Base-by-base conservation (phyloP, 441 rosid genomes). In the Mallotus japonicus region DNA sequence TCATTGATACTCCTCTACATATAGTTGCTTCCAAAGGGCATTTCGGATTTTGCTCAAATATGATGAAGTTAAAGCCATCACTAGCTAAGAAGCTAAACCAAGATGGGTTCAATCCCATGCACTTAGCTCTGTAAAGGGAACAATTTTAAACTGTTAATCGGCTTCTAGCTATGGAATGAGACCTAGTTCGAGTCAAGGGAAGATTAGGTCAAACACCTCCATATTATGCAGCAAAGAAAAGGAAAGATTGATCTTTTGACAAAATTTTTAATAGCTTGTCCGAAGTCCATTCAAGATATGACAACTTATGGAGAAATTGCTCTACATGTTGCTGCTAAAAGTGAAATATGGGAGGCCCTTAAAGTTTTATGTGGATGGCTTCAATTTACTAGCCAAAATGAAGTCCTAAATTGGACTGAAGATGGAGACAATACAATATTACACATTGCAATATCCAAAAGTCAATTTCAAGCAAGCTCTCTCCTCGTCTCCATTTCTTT, bases 1-100 rank as follows among this genome's bases (percentile, higher is more conserved):
- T 79, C 69, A 2, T 70, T 8, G 16, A 73, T 42, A 84, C 79
- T 55, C 83, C 83, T 40, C 57, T 81, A 61, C 85, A 81, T 49
- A 65, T 61, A 13, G 78, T 85, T 49, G 67, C 74, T n/a, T 37
- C 4, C n/a, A 62, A 51, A 13, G 83, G 85, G 3, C 37, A 73
- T 42, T 56, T 56, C 55, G 63, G 69, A 65, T 79, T 75, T 5
- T 78, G 78, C 17, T 68, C 64, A 70, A 82, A 84, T 49, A 51
- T 79, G 3, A 71, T 75, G 69, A 73, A 63, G 57, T 20, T 81
- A 58, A 57, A 72, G 51, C 83, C 81, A 11, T 72, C 76, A 17
- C 81, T 83, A 47, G 71, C 70, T 22, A 61, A 62, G 28, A 69
- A 68, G 19, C 56, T 24, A 42, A 58, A 69, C 46, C 53, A 1